Base-by-base conservation (phyloP, 352 stramenopile genomes). In the Pilasporangium apinafurcum region DNA sequence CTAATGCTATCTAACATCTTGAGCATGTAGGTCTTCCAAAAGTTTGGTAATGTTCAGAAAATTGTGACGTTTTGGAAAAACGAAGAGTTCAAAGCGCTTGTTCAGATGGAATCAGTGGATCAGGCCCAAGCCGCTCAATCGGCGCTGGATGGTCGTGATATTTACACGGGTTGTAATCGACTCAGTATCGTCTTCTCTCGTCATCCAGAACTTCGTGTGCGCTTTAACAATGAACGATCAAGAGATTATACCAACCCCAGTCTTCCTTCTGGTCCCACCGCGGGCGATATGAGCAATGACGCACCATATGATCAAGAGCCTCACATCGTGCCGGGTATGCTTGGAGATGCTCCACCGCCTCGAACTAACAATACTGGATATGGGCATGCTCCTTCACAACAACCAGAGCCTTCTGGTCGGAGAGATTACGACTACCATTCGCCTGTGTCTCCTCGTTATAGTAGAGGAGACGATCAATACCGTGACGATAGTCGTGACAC, bases 111-210 rank as follows among this genome's bases (percentile, higher is more conserved):
- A 38, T 75, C 80, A 12, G 46, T 83, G 8, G 69, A 83, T 28
- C 76, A 89, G 56, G 80, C 80, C 5, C 62, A 81, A 30, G 74
- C 80, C 1, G 80, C 80, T 4, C 76, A 86, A 52, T 52, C 65
- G 0, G 72, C 80, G 8, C 70, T 92, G 3, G 69, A 92, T 46
- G 80, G 80, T 8, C 76, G 80, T 14, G 80, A 92, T 37, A 92
- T 92, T 36, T 92, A 92, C 72, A 89, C 80, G 20, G 80, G 80
- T 34, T 92, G 80, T 59, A 92, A 92, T 51, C 72, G 69, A 55
- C 70, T 92, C 28, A 79, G 67, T 45, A 86, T 92, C 34, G 69
- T 83, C 13, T 89, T 89, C 49, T 89, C 76, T 10, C 72, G 68
- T 20, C 77, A 89, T 37, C 46, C 65, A 1, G 73, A 87, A 43